Percentiles rank a stretch among this genome's conserved stretches.
These are phyloP conservation scores for Suillus subluteus DNA, from an alignment of 768 basidiomycete species.

Conservation along the genomic window DNA sequence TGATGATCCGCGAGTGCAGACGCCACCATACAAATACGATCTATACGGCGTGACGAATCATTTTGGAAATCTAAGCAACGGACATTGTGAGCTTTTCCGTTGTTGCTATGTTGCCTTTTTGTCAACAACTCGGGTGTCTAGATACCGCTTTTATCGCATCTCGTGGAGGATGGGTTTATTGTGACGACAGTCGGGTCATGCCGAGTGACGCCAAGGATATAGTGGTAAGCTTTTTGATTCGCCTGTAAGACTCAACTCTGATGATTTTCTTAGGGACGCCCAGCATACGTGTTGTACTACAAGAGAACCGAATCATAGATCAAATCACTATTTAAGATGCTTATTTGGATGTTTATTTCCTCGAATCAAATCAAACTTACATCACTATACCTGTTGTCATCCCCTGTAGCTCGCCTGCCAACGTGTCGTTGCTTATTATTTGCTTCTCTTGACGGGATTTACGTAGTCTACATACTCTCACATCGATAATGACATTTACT, in stretches of 20 bases:
- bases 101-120: background rate
- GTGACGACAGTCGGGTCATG: constrained; percentile 90
- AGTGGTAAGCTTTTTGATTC: constrained; percentile 57
- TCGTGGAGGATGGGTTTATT: constrained; percentile 87
- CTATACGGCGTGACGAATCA: constrained; percentile 97
- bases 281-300: constrained; percentile 84
- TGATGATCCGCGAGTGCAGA: constrained; percentile 79
- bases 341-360: constrained; percentile 10
- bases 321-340: constrained; percentile 10
- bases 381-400: constrained; percentile 4
- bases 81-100: constrained; percentile 75
- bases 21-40: constrained; percentile 93
- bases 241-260: constrained; percentile 24
- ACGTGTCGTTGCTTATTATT: background rate
- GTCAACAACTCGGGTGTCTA: constrained; percentile 31
- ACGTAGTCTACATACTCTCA: constrained; percentile 1
- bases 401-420: constrained; percentile 1
- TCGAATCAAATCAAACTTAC: constrained; percentile 2
- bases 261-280: constrained; percentile 52
- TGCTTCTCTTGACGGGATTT: background rate
- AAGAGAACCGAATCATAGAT: constrained; percentile 51
- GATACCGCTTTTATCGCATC: constrained; percentile 94
- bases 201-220: constrained; percentile 77
- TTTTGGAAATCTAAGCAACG: constrained; percentile 90
- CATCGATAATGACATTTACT: background rate